Evolutionary conservation across 495 filamentous ascomycete species (phyloP).

Genomic region (Amphirosellinia nigrospora): DNA sequence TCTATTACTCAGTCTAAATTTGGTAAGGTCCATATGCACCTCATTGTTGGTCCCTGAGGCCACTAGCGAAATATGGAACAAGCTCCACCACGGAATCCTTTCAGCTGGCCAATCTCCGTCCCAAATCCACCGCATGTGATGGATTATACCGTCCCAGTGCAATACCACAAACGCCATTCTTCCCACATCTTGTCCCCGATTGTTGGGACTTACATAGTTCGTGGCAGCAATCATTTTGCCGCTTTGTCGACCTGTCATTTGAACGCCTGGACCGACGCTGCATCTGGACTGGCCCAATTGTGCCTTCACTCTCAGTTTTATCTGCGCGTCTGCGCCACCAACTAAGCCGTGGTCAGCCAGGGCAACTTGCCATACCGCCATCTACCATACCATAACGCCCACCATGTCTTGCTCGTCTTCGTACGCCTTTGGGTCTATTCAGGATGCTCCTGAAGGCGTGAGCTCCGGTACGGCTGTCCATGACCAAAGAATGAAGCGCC

Average conservation of each 20-base stretch:
- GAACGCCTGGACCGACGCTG: conserved; percentile 3
- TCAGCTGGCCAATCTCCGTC: conserved; percentile 25
- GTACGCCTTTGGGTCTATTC: conserved; percentile 44
- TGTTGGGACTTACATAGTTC: conserved; percentile 8
- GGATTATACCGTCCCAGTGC: neutral
- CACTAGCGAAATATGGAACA: neutral
- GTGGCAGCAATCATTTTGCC: neutral
- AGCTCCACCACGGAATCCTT: conserved; percentile 20
- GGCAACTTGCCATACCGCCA: neutral
- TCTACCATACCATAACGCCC: conserved; percentile 15
- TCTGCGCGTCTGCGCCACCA: neutral
- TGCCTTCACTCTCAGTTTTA: neutral
- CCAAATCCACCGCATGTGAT: conserved; percentile 25
- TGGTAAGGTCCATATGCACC: neutral
- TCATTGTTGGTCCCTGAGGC: conserved; percentile 3
- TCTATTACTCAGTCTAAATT: neutral
- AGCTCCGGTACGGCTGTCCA: conserved; percentile 43
- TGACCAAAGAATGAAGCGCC: conserved; percentile 38
- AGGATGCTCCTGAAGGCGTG: conserved; percentile 39
- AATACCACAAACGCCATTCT: neutral
- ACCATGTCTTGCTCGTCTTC: conserved; percentile 43
- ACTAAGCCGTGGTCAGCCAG: neutral
- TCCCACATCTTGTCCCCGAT: neutral
- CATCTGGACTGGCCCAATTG: neutral
- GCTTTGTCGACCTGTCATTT: neutral